phyloP scores from a whole-genome alignment of 2,329 filamentous ascomycete genomes.

The Arachnomyces sp. region DNA sequence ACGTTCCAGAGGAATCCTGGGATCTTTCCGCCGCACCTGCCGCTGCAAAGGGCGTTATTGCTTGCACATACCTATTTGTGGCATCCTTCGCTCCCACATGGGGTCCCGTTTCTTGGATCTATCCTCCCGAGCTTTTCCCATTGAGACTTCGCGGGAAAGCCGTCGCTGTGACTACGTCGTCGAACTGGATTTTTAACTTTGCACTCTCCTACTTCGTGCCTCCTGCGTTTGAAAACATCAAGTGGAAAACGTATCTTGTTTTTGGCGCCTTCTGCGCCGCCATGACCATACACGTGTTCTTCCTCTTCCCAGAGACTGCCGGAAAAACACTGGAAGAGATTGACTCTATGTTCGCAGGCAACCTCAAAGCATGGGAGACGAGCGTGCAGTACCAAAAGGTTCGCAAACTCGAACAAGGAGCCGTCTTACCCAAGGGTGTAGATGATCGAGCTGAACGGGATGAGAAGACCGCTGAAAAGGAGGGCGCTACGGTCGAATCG shows the following conservation, averaged over 20 bases:
- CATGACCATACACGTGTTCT: slow-evolving; percentile 62
- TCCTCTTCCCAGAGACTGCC: slow-evolving; percentile 61
- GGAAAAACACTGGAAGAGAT: slow-evolving; percentile 72
- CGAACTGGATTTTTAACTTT: slow-evolving; percentile 59
- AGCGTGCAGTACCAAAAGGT: too few relatives aligned
- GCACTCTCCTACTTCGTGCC: slow-evolving; percentile 50
- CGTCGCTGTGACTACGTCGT: slow-evolving; percentile 52
- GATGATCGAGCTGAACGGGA: too few relatives aligned
- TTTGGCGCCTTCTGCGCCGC: slow-evolving; percentile 65
- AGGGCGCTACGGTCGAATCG: too few relatives aligned
- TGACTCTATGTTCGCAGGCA: too few relatives aligned
- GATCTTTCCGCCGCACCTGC: slow-evolving; percentile 25
- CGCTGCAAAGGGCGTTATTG: slow-evolving; percentile 55
- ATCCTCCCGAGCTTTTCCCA: slow-evolving; percentile 57
- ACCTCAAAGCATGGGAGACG: too few relatives aligned
- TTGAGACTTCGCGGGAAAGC: slow-evolving; percentile 57
- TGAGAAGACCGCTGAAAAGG: too few relatives aligned
- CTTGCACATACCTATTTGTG: slow-evolving; percentile 68
- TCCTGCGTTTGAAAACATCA: slow-evolving; percentile 51
- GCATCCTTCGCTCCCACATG: slow-evolving; percentile 60
- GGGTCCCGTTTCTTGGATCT: slow-evolving; percentile 54
- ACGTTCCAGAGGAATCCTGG: slow-evolving; percentile 31
- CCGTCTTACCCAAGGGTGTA: too few relatives aligned
- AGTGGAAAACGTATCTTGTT: slow-evolving; percentile 62
- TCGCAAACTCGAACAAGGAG: too few relatives aligned